Base-by-base conservation (phyloP, 1,139 yeast genomes). In the Nakaseomyces sp. region DNA sequence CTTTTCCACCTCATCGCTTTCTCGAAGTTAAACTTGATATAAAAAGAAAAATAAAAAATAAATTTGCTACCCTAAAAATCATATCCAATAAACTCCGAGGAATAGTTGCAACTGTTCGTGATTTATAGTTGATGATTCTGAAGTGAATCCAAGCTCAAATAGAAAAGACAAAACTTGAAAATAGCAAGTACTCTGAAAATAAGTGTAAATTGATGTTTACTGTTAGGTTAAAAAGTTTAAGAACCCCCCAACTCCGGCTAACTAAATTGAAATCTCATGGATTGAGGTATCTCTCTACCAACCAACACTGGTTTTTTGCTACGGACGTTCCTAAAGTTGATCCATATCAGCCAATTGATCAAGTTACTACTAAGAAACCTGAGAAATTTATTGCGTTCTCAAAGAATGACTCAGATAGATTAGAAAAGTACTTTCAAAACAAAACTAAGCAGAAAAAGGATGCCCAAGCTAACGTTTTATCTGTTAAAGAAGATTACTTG, bases 401-500 rank as follows among this genome's bases (percentile, higher is more conserved):
- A 0, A 69, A 65, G 25, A 58, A 64, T 42, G 96, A 89, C 60
- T 79, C 86, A 1, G 58, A 59, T 0, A 66, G 77, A 22, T 62
- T 88, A 24, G 96, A 88, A 55, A 45, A 50, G 1, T 70, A 68
- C 3, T 80, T 64, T 48, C 70, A 65, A 47, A 12, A 19, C 9
- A 48, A n/a, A 20, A 13, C 40, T 46, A 45, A 29, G 22, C 24
- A 30, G 20, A 20, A 25, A 32, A 10, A 35, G 39, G 24, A 28
- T 31, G 31, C 33, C 28, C 16, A 42, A n/a, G n/a, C n/a, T 15
- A 57, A 42, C 12, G 16, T 30, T 12, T 69, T 83, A 3, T 74
- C 76, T 2, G 96, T 89, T 3, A 82, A 82, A 55, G 96, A 87
- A 54, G 98, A 89, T 55, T 74, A 76, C 26, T 65, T 89, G 35